Evolutionary conservation across 2,329 filamentous ascomycete species (phyloP), one percentile per base, ranked within the genome.

Genomic region (Arthroderma uncinatum): DNA sequence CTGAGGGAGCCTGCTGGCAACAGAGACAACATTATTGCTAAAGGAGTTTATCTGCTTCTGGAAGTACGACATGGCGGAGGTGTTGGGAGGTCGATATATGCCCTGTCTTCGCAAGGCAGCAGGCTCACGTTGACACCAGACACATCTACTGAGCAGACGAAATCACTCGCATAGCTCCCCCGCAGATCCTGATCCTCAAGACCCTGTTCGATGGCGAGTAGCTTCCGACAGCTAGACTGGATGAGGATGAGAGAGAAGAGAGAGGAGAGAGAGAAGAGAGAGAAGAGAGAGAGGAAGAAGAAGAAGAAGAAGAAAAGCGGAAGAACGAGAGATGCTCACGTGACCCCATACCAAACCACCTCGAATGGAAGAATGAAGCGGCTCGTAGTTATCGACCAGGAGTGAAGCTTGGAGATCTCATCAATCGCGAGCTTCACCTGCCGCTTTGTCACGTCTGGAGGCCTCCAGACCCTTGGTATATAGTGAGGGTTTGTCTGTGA

Each of bases 1-100:
- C 68, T 75, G 61, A 71, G 79, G 77, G 62, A 88, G 74, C 66
- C 85, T 85, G 54, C 80, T 74, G 19, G 84, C 82, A n/a, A 82
- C 82, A 54, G 82, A 78, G 58, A 81, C 76, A 58, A 86, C 79
- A 61, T 78, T 79, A 64, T 78, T 82, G 64, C 77, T 81, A 73
- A 85, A 83, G 64, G 74, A 78, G 58, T 79, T 81, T 62, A 83
- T 78, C 70, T 85, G 82, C 64, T 82, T 82, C 64, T 86, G 81
- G 60, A 87, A 78, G 64, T 82, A 84, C 58, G 82, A 83, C 81
- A 83, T 85, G 64, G 55, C 72, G 61, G 54, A 42, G 10, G 34
- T 28, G 23, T 25, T 2, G 9, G 23, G 10, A 23, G 16, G 34
- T n/a, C 19, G 14, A 37, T 48, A 4, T 28, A 8, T 25, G 44